Percentiles rank a stretch among this genome's conserved stretches.
These are phyloP conservation scores for Naganishia sp. DNA, from an alignment of 1,284 basidiomycete genomes.

Conservation along the genomic window DNA sequence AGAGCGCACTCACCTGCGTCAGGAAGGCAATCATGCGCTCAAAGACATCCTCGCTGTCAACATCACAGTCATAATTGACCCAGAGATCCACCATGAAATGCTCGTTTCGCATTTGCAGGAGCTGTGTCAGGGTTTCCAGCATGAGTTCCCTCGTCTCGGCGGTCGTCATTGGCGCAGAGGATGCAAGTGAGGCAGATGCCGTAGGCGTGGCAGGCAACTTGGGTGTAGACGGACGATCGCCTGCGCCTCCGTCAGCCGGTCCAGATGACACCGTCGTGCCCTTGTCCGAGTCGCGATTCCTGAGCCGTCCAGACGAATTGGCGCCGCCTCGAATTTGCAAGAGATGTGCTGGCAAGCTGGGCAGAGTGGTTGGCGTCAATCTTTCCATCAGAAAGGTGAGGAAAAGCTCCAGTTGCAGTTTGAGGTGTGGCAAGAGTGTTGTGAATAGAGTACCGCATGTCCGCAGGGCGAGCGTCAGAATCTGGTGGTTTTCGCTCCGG, in stretches of 20 bases:
- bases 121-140: slow-evolving; percentile 80
- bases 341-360: slow-evolving; percentile 43
- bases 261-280: slow-evolving; percentile 32
- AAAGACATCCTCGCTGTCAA: slow-evolving; percentile 94
- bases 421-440: slow-evolving; percentile 81
- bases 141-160: slow-evolving; percentile 82
- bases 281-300: slow-evolving; percentile 45
- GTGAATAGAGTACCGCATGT: slow-evolving; percentile 86
- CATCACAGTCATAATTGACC: slow-evolving; percentile 94
- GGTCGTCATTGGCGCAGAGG: slow-evolving; percentile 37
- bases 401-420: slow-evolving; percentile 96
- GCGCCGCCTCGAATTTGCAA: slow-evolving; percentile 35
- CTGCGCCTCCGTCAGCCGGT: slow-evolving; percentile 27
- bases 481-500: slow-evolving; percentile 77
- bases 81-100: slow-evolving; percentile 95
- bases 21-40: slow-evolving; percentile 88
- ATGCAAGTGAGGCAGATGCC: slow-evolving; percentile 41
- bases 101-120: slow-evolving; percentile 67
- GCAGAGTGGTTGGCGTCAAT: slow-evolving; percentile 63
- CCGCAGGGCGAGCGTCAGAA: slow-evolving; percentile 79
- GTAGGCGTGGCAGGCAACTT: slow-evolving; percentile 33
- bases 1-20: slow-evolving; percentile 62
- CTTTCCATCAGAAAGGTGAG: slow-evolving; percentile 90
- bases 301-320: slow-evolving; percentile 34
- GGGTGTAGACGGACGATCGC: slow-evolving; percentile 22